Conservation (phyloP, 768 basidiomycete genomes). For the Amanita subjunquillea region DNA sequence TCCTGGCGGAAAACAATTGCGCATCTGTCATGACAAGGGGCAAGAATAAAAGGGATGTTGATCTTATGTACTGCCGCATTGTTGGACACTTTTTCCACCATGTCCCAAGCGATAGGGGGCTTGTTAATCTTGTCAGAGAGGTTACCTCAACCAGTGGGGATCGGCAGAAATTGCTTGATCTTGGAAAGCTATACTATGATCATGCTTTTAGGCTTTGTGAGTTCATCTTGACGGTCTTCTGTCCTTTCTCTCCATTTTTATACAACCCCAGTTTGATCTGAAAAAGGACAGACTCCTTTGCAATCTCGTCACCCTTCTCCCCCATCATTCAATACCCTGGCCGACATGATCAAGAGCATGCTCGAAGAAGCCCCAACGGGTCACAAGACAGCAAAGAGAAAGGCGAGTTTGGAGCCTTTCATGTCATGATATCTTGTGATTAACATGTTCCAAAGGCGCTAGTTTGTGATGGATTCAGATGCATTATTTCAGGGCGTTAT, state of each 20-base stretch:
- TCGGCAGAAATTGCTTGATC: conserved; percentile 7
- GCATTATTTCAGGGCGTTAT: background rate
- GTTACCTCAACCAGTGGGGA: conserved; percentile 7
- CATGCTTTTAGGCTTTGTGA: conserved; percentile 12
- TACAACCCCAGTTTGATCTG: conserved; percentile 1
- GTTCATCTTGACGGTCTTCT: conserved; percentile 1
- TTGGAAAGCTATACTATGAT: conserved; percentile 17
- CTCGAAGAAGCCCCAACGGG: conserved; percentile 10
- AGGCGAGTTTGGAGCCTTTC: background rate
- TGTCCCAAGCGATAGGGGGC: conserved; percentile 8
- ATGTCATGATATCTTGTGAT: background rate
- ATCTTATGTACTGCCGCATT: conserved; percentile 14
- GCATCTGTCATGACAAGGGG: background rate
- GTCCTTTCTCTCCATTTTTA: background rate
- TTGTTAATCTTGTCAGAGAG: conserved; percentile 8
- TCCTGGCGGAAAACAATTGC: background rate
- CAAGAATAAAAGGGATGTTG: no score
- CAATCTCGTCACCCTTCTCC: conserved; percentile 5
- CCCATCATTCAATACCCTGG: conserved; percentile 15
- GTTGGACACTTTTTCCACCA: conserved; percentile 16
- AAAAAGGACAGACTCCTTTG: conserved; percentile 1
- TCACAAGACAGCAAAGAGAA: conserved; percentile 10
- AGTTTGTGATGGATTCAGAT: conserved; percentile 4
- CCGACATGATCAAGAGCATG: no score
- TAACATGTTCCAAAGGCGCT: conserved; percentile 1